Percentiles rank a stretch among this genome's conserved stretches.
phyloP scores from a whole-genome alignment of 2,329 filamentous ascomycete species.

The Mycocentrospora acerina region DNA sequence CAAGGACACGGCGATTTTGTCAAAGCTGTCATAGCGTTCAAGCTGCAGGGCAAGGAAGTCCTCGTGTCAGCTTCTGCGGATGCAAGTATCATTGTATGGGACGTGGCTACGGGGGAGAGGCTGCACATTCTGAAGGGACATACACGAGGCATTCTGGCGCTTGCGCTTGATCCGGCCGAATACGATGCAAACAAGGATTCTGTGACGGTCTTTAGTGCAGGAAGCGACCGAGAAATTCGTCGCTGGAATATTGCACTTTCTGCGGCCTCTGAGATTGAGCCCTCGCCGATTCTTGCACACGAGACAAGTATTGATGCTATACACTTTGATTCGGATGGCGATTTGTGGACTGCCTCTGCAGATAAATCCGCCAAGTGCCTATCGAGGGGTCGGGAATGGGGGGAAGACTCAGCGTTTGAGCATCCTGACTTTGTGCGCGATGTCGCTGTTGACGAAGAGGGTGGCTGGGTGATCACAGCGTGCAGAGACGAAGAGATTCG shows the following conservation, averaged over 20 bases:
- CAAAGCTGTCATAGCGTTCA: slow-evolving; percentile 70
- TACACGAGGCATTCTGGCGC: slow-evolving; percentile 74
- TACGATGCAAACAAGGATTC: slow-evolving; percentile 29
- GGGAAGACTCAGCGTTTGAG: slow-evolving; percentile 67
- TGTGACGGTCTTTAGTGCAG: slow-evolving; percentile 72
- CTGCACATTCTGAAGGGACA: slow-evolving; percentile 79
- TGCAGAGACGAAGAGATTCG: slow-evolving; percentile 90
- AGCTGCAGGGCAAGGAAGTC: slow-evolving; percentile 60
- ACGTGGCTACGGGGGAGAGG: slow-evolving; percentile 65
- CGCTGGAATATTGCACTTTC: slow-evolving; percentile 63
- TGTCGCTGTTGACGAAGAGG: slow-evolving; percentile 67
- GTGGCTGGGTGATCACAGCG: slow-evolving; percentile 80
- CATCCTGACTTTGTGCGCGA: slow-evolving; percentile 92
- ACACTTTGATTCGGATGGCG: slow-evolving; percentile 69
- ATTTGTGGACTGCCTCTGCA: slow-evolving; percentile 90
- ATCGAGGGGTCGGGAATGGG: slow-evolving; percentile 67
- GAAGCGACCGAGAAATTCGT: slow-evolving; percentile 64
- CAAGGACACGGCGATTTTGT: slow-evolving; percentile 88
- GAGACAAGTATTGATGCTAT: slow-evolving; percentile 89
- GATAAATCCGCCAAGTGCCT: slow-evolving; percentile 87
- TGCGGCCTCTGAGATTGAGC: slow-evolving; percentile 28
- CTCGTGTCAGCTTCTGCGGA: slow-evolving; percentile 52
- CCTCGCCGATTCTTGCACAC: slow-evolving; percentile 70
- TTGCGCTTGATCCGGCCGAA: slow-evolving; percentile 68
- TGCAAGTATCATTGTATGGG: slow-evolving; percentile 69